phyloP scores from a whole-genome alignment of 2,329 filamentous ascomycete genomes.

The Aspergillus pseudonomiae region DNA sequence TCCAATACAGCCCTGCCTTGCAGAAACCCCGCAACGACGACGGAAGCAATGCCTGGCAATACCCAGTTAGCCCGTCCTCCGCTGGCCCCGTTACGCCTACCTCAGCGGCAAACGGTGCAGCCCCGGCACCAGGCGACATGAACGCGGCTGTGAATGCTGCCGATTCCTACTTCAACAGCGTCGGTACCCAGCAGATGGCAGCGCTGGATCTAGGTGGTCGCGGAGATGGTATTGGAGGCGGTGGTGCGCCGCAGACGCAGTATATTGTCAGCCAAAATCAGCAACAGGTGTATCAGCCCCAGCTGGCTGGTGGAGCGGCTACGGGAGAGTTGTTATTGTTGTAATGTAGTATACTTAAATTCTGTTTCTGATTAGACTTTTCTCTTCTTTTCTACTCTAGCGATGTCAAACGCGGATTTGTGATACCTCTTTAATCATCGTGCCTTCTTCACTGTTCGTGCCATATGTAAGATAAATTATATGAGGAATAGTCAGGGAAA shows the following conservation, averaged over 20 bases:
- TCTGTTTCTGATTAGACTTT: constrained; percentile 17
- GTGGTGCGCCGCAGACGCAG: constrained; percentile 52
- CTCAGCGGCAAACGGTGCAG: constrained; percentile 31
- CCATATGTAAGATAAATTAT: neutral
- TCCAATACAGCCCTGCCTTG: constrained; percentile 82
- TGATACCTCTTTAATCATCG: constrained; percentile 15
- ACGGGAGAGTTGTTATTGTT: constrained; percentile 74
- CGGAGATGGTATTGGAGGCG: constrained; percentile 67
- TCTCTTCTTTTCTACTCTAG: constrained; percentile 8
- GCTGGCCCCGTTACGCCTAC: constrained; percentile 33
- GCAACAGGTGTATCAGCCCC: constrained; percentile 73
- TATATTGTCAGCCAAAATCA: constrained; percentile 81
- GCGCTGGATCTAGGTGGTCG: constrained; percentile 69
- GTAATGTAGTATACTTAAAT: constrained; percentile 38
- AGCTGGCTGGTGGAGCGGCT: constrained; percentile 63
- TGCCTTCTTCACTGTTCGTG: neutral
- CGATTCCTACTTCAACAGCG: constrained; percentile 83
- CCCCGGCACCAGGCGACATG: constrained; percentile 53
- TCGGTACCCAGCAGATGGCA: constrained; percentile 74
- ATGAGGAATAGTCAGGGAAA: neutral
- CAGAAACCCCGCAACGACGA: constrained; percentile 65
- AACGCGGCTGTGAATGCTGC: constrained; percentile 78
- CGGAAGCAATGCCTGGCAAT: constrained; percentile 33
- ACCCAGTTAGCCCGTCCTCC: constrained; percentile 40
- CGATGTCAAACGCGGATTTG: constrained; percentile 13